Evolutionary conservation across 1,284 basidiomycete genomes (phyloP).

Genomic region (Ustilago shanxiensis): DNA sequence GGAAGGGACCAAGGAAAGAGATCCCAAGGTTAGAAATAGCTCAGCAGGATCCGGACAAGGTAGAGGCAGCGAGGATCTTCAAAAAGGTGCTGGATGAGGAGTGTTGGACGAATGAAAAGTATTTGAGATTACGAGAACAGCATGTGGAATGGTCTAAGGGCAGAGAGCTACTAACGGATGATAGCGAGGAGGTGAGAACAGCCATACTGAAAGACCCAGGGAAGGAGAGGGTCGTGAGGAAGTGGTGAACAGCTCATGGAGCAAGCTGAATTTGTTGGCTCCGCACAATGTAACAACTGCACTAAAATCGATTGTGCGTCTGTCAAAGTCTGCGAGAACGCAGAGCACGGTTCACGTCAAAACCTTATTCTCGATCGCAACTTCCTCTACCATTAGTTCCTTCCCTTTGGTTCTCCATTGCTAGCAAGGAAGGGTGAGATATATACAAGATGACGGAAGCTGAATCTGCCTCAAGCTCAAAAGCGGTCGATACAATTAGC

Average conservation of each 20-base stretch:
- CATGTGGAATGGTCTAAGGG: conserved; percentile 27
- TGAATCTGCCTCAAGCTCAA: neutral
- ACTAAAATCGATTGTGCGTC: neutral
- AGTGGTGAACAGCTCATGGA: conserved; percentile 5
- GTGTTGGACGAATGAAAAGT: conserved; percentile 32
- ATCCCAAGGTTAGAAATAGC: conserved; percentile 17
- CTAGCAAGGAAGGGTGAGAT: neutral
- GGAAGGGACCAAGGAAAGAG: conserved; percentile 13
- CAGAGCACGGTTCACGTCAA: conserved; percentile 3
- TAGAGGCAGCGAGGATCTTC: conserved; percentile 44
- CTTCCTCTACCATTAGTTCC: too few relatives aligned
- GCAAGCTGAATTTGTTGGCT: neutral
- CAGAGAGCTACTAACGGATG: neutral
- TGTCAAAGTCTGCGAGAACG: neutral
- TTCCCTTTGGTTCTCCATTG: neutral
- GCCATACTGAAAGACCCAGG: conserved; percentile 16
- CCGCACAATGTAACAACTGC: neutral
- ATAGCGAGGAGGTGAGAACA: conserved; percentile 15
- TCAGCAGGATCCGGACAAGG: conserved; percentile 43
- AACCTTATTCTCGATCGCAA: neutral
- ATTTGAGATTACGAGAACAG: conserved; percentile 26
- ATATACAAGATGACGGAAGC: conserved; percentile 6
- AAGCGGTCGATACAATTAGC: neutral
- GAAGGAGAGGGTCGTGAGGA: conserved; percentile 16
- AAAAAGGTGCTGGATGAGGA: conserved; percentile 29